Evolutionary conservation across 805 yeast species (phyloP).

Genomic region (Pichia manshurica): DNA sequence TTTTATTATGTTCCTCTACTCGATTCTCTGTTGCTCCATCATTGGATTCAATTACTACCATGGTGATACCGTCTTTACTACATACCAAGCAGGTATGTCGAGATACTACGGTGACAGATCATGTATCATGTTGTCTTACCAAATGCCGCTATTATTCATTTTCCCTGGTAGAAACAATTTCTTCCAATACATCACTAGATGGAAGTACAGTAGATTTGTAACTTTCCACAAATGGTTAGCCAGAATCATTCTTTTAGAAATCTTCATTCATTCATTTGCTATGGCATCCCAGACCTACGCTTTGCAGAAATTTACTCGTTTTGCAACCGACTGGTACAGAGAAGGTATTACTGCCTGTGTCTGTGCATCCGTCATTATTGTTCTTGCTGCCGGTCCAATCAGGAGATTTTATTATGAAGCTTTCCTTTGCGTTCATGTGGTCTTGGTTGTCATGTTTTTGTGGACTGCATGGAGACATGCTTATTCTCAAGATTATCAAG

Average conservation of each 20-base stretch:
- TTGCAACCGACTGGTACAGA: slow-evolving; percentile 25
- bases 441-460: slow-evolving; percentile 49
- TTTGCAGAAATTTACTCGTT: slow-evolving; percentile 23
- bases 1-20: slow-evolving; percentile 31
- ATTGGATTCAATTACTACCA: slow-evolving; percentile 21
- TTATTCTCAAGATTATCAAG: slow-evolving; percentile 28
- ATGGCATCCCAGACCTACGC: slow-evolving; percentile 24
- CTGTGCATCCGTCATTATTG: background rate
- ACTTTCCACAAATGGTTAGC: slow-evolving; percentile 55
- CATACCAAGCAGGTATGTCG: slow-evolving; percentile 19
- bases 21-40: slow-evolving; percentile 18
- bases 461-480: slow-evolving; percentile 56
- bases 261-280: slow-evolving; percentile 41
- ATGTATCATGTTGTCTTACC: slow-evolving; percentile 43
- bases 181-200: slow-evolving; percentile 52
- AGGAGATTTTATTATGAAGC: slow-evolving; percentile 56
- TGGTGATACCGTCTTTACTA: slow-evolving; percentile 21
- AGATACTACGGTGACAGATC: slow-evolving; percentile 45
- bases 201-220: slow-evolving; percentile 50
- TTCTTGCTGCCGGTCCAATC: slow-evolving; percentile 31
- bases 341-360: slow-evolving; percentile 35
- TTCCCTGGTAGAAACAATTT: slow-evolving; percentile 63
- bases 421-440: slow-evolving; percentile 52
- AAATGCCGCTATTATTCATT: slow-evolving; percentile 45
- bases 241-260: slow-evolving; percentile 36